Percentiles rank a stretch among this genome's conserved stretches.
Conservation (phyloP, 768 basidiomycete species). For the Lyophyllum decastes region DNA sequence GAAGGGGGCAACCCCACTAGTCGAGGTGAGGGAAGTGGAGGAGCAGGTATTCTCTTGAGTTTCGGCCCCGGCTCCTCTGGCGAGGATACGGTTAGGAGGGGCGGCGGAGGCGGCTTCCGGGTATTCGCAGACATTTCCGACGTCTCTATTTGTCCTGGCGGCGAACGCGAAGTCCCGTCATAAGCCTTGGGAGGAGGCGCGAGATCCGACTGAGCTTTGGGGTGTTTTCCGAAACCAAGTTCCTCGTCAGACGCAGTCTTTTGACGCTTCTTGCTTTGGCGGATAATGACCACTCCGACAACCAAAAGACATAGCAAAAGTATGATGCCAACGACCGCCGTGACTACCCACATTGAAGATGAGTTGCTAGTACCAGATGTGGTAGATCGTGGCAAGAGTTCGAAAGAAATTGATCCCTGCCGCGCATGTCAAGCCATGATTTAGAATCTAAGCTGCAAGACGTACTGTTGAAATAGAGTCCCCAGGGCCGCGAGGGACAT, state of each 20-base stretch:
- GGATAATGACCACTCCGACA: not conserved
- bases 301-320: constrained; percentile 5
- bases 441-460: not conserved
- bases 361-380: not conserved
- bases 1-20: constrained; percentile 8
- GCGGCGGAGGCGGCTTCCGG: constrained; percentile 1
- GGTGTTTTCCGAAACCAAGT: constrained; percentile 13
- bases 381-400: constrained; percentile 3
- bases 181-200: constrained; percentile 7
- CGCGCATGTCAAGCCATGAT: not conserved
- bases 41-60: constrained; percentile 7
- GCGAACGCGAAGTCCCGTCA: constrained; percentile 7
- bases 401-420: not conserved
- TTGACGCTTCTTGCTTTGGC: constrained; percentile 2
- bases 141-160: not conserved
- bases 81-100: constrained; percentile 10
- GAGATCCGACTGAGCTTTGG: constrained; percentile 1
- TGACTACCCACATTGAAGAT: constrained; percentile 6
- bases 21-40: constrained; percentile 3
- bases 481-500: not conserved
- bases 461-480: not conserved
- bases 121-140: not conserved
- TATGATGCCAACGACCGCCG: constrained; percentile 7
- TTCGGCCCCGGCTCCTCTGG: constrained; percentile 7
- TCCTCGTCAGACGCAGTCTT: constrained; percentile 8